phyloP scores from a whole-genome alignment of 495 filamentous ascomycete species.

The Zalerion maritima region DNA sequence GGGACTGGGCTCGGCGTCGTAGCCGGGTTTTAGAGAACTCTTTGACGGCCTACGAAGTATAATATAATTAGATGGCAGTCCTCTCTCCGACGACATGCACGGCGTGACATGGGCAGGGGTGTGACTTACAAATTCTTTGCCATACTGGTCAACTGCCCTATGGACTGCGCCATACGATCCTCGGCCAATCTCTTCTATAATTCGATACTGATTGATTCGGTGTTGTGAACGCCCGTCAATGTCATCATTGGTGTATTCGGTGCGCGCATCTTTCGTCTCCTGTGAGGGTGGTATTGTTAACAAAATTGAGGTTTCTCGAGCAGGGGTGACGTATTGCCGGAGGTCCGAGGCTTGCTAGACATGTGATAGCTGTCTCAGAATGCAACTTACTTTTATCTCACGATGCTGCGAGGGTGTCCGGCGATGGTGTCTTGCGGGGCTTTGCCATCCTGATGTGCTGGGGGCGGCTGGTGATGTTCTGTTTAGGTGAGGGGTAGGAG shows the following conservation, averaged over 20 bases:
- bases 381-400: constrained; percentile 47
- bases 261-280: constrained; percentile 86
- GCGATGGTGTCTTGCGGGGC: constrained; percentile 60
- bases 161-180: constrained; percentile 94
- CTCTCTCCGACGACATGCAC: constrained; percentile 64
- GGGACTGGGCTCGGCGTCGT: constrained; percentile 84
- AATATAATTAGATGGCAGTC: constrained; percentile 4
- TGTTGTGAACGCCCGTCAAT: constrained; percentile 62
- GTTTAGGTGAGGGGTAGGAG: too few relatives aligned
- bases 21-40: constrained; percentile 91
- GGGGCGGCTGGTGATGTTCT: too few relatives aligned
- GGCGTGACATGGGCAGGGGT: constrained; percentile 2
- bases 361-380: too few relatives aligned
- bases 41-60: constrained; percentile 62
- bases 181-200: constrained; percentile 88
- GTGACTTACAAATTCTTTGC: constrained; percentile 74
- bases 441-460: too few relatives aligned
- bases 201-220: constrained; percentile 85
- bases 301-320: too few relatives aligned
- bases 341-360: too few relatives aligned
- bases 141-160: constrained; percentile 78
- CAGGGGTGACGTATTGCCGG: too few relatives aligned
- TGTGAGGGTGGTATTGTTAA: constrained; percentile 21
- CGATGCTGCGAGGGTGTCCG: constrained; percentile 56
- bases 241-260: constrained; percentile 74